Conservation (phyloP, 495 filamentous ascomycete genomes). For the Achaetomiella virescens region DNA sequence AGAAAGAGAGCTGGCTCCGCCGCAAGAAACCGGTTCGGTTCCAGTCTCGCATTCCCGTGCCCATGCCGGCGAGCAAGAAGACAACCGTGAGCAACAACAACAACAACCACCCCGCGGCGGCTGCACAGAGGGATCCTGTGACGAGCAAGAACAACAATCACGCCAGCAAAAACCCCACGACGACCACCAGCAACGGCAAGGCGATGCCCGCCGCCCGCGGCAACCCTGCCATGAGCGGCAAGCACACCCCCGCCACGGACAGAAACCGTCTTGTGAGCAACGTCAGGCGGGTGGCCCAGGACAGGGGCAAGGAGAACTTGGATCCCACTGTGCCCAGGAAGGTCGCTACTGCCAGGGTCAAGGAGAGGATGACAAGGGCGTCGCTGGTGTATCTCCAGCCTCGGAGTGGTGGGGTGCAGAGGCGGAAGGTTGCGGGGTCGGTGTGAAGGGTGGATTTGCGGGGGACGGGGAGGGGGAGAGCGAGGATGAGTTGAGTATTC, state of each 20-base stretch:
- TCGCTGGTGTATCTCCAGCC: constrained; percentile 7
- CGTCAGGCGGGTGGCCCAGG: too few species aligned
- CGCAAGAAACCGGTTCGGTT: constrained; percentile 12
- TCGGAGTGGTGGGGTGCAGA: not conserved
- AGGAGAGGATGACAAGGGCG: not conserved
- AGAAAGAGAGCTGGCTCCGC: not conserved
- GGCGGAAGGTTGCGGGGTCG: not conserved
- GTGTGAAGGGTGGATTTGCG: not conserved
- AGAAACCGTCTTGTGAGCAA: too few species aligned
- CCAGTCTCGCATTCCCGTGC: not conserved
- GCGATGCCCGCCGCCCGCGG: too few species aligned
- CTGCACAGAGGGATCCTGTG: too few species aligned
- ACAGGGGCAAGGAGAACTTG: not conserved
- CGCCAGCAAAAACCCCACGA: too few species aligned
- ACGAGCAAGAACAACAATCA: too few species aligned
- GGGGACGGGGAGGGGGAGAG: constrained; percentile 2
- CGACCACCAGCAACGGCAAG: too few species aligned
- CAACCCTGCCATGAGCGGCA: too few species aligned
- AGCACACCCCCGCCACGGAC: too few species aligned
- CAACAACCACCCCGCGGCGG: too few species aligned
- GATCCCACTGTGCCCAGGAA: too few species aligned
- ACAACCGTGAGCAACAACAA: not conserved
- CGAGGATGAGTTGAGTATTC: constrained; percentile 16
- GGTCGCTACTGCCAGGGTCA: too few species aligned
- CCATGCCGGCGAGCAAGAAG: not conserved